These are phyloP conservation scores for Mycena indigotica DNA, from an alignment of 768 basidiomycete genomes.

Conservation along the genomic window DNA sequence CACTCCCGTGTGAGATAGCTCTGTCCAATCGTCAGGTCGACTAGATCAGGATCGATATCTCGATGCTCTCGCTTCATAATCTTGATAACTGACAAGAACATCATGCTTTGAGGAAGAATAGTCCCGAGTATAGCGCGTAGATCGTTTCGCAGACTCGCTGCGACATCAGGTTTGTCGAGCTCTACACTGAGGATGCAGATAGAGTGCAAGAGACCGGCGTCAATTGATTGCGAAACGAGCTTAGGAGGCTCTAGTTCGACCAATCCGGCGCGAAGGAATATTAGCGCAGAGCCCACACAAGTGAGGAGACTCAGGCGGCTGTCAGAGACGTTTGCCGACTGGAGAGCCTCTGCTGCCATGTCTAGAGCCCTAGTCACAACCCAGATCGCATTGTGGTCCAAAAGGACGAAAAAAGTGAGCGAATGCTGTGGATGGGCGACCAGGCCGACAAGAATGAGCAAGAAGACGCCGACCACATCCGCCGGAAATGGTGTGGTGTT, in stretches of 20 bases:
- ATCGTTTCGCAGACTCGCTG: not conserved
- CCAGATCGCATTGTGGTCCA: slow-evolving; percentile 14
- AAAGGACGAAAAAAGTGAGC: slow-evolving; percentile 10
- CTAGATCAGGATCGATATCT: not conserved
- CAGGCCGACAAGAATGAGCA: not conserved
- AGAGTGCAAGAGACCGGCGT: slow-evolving; percentile 7
- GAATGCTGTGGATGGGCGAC: not conserved
- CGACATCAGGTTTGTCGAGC: not conserved
- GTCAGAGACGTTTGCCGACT: not conserved
- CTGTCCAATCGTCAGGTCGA: not conserved
- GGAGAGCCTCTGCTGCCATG: not conserved
- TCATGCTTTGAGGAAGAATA: slow-evolving; percentile 6
- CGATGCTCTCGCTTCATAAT: slow-evolving; percentile 5
- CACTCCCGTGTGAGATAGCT: slow-evolving; percentile 11
- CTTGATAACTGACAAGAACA: slow-evolving; percentile 11
- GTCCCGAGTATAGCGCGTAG: slow-evolving; percentile 2
- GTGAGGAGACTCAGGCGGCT: not conserved
- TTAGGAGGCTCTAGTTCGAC: slow-evolving; percentile 1
- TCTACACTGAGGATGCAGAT: slow-evolving; percentile 1
- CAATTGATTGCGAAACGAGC: slow-evolving; percentile 6
- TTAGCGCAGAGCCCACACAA: not conserved
- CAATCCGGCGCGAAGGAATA: slow-evolving; percentile 1
- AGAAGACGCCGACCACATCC: not conserved
- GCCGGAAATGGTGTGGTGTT: not conserved
- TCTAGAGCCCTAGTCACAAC: slow-evolving; percentile 12